Evolutionary conservation across 495 filamentous ascomycete species (phyloP).

Genomic region (Aspergillus affinis): DNA sequence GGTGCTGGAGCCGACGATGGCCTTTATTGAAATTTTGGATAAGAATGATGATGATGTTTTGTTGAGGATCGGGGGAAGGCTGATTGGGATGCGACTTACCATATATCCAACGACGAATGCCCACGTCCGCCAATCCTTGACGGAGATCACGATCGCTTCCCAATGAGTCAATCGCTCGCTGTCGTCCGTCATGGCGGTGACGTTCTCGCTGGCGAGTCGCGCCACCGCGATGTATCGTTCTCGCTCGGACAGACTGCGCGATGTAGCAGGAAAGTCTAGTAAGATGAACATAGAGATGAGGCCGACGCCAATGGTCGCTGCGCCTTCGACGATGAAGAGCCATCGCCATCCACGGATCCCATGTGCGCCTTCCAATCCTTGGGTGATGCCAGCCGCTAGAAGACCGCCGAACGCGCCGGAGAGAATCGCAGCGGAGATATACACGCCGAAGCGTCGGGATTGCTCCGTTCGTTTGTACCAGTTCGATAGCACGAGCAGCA

Average conservation of each 20-base stretch:
- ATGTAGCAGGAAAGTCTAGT: slow-evolving; percentile 33
- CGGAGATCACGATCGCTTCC: slow-evolving; percentile 16
- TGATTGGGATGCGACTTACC: slow-evolving; percentile 17
- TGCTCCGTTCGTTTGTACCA: slow-evolving; percentile 55
- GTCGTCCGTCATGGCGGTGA: slow-evolving; percentile 22
- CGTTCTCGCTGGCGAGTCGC: slow-evolving; percentile 20
- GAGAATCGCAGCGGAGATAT: slow-evolving; percentile 48
- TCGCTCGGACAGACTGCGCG: slow-evolving; percentile 22
- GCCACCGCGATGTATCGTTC: slow-evolving; percentile 27
- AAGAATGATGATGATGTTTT: not conserved
- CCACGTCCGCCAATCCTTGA: slow-evolving; percentile 28
- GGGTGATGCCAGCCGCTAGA: slow-evolving; percentile 42
- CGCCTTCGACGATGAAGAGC: slow-evolving; percentile 71
- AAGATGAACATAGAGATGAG: slow-evolving; percentile 29
- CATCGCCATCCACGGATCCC: slow-evolving; percentile 68
- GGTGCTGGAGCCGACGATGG: slow-evolving; percentile 41
- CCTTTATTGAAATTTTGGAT: slow-evolving; percentile 9
- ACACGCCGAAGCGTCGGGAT: slow-evolving; percentile 50
- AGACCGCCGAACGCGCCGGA: slow-evolving; percentile 54
- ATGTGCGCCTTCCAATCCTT: slow-evolving; percentile 31
- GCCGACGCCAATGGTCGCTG: slow-evolving; percentile 42
- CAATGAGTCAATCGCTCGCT: slow-evolving; percentile 13
- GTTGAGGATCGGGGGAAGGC: not conserved
- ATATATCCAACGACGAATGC: slow-evolving; percentile 33
- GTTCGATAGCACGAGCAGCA: slow-evolving; percentile 47